These are phyloP conservation scores for Pugionium cornutum DNA, from an alignment of 345 rosid species.

Conservation along the genomic window DNA sequence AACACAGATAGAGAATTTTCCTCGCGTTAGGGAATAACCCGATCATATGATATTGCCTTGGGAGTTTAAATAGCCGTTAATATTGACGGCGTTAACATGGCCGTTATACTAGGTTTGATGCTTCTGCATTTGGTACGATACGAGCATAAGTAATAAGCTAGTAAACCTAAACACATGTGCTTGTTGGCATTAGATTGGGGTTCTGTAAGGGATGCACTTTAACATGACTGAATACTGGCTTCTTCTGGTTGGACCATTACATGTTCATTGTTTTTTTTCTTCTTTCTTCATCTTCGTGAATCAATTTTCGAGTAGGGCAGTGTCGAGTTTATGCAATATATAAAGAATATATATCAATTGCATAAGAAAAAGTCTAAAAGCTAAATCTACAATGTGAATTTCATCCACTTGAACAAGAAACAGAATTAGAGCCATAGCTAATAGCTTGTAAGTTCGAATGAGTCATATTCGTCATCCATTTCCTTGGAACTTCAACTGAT, in stretches of 20 bases:
- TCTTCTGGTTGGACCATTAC: constrained; percentile 49
- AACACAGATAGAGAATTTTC: not conserved
- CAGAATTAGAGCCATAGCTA: not conserved
- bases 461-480: not conserved
- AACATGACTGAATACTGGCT: constrained; percentile 67
- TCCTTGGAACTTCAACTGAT: not conserved
- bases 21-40: not conserved
- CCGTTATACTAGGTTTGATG: not conserved
- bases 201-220: no score
- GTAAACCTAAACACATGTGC: no score
- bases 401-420: not conserved
- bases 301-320: not conserved
- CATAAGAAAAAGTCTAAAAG: not conserved
- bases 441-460: not conserved
- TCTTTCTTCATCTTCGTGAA: not conserved
- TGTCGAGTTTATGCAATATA: not conserved
- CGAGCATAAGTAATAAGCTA: no score
- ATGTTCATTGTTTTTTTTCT: constrained; percentile 18
- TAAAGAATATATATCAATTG: no score
- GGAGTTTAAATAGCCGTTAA: constrained; percentile 22
- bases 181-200: no score
- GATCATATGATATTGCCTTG: constrained; percentile 25
- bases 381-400: not conserved
- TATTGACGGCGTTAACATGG: constrained; percentile 14
- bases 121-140: no score